phyloP scores from a whole-genome alignment of 179 eudicot species.

The Beta lomatogona region DNA sequence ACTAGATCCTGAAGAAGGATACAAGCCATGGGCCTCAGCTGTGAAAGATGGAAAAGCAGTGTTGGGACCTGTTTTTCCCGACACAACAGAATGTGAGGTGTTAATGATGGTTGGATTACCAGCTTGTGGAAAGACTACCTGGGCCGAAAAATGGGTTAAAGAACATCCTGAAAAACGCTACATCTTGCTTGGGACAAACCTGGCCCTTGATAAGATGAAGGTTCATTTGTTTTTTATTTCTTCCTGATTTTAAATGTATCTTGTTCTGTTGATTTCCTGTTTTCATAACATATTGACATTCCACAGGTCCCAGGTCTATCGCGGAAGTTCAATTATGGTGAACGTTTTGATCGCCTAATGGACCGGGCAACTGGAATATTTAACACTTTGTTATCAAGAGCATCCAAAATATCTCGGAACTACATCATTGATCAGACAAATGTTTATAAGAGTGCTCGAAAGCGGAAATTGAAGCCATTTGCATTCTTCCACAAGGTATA shows the following conservation, averaged over 20 bases:
- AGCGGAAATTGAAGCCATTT: slow-evolving; percentile 65
- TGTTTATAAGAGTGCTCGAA: slow-evolving; percentile 68
- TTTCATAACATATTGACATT: background rate
- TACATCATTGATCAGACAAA: slow-evolving; percentile 70
- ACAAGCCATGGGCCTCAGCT: slow-evolving; percentile 65
- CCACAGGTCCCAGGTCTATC: slow-evolving; percentile 59
- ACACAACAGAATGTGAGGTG: slow-evolving; percentile 49
- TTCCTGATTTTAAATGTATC: background rate
- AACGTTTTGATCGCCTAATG: slow-evolving; percentile 60
- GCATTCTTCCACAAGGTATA: slow-evolving; percentile 50
- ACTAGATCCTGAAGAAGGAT: slow-evolving; percentile 55
- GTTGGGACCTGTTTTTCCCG: slow-evolving; percentile 50
- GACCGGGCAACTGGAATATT: slow-evolving; percentile 58
- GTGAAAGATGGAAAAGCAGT: slow-evolving; percentile 47
- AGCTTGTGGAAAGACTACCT: slow-evolving; percentile 73
- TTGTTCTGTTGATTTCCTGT: background rate
- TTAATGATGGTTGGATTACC: slow-evolving; percentile 85
- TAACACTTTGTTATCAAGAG: slow-evolving; percentile 62
- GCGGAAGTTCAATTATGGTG: slow-evolving; percentile 58
- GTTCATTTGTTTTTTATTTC: slow-evolving; percentile 23
- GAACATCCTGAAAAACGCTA: slow-evolving; percentile 69
- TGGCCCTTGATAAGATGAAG: slow-evolving; percentile 74
- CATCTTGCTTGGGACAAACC: slow-evolving; percentile 67
- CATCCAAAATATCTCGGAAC: slow-evolving; percentile 53
- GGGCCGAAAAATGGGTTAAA: slow-evolving; percentile 68